A percentile compares a stretch with the other conserved stretches of the same genome.
Conservation (phyloP, 208 protist genomes). For the Crithidia mellificae region DNA sequence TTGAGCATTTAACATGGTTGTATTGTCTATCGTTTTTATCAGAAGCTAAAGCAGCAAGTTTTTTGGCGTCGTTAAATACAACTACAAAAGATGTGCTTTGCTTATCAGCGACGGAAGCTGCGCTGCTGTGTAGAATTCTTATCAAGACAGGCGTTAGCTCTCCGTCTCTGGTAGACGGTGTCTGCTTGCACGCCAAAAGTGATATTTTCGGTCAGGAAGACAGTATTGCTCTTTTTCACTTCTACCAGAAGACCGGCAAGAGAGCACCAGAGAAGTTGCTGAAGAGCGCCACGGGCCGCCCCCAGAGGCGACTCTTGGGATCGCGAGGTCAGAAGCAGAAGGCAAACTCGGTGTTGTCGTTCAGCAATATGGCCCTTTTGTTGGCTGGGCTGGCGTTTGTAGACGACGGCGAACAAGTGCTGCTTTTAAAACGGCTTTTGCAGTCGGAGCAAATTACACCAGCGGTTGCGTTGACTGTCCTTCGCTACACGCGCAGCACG, state of each 20-base stretch:
- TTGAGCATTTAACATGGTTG: constrained; percentile 10
- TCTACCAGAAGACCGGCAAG: constrained; percentile 10
- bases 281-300: constrained; percentile 13
- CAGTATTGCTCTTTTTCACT: constrained; percentile 17
- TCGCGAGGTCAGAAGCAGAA: constrained; percentile 4
- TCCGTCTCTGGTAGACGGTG: not conserved
- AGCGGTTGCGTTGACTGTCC: constrained; percentile 4
- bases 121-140: constrained; percentile 17
- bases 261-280: constrained; percentile 14
- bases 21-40: constrained; percentile 32
- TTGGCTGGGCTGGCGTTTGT: constrained; percentile 22
- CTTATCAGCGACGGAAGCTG: not conserved
- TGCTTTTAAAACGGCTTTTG: constrained; percentile 12
- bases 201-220: constrained; percentile 12
- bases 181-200: not conserved
- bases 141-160: constrained; percentile 6
- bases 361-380: constrained; percentile 6
- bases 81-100: not conserved
- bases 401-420: constrained; percentile 13
- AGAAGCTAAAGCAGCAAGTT: not conserved
- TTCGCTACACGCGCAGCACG: constrained; percentile 3
- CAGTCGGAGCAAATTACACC: constrained; percentile 11
- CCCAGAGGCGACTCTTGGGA: constrained; percentile 11
- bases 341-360: not conserved
- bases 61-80: too few species aligned